phyloP scores from a whole-genome alignment of 805 yeast species.

The Starmerella cellae region DNA sequence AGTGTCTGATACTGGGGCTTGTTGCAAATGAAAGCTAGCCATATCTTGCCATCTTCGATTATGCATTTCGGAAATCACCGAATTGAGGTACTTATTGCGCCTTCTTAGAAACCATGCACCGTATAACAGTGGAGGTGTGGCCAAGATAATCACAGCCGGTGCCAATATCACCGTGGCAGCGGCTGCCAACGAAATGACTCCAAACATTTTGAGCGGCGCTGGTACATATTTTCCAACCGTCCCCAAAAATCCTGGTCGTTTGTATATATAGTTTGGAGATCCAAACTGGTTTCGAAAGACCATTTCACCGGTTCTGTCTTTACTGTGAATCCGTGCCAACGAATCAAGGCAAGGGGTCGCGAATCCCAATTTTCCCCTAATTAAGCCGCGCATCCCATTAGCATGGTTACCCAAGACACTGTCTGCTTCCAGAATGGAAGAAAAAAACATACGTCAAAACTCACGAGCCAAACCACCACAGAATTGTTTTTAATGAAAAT shows the following conservation, averaged over 20 bases:
- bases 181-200: conserved; percentile 9
- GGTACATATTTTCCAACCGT: conserved; percentile 4
- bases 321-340: no score
- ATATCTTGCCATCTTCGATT: conserved; percentile 15
- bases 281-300: not conserved
- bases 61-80: conserved; percentile 8
- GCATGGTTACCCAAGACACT: no score
- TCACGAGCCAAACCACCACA: no score
- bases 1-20: not conserved
- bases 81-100: not conserved
- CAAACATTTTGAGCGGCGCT: conserved; percentile 12
- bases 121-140: conserved; percentile 11
- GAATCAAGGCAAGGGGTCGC: no score
- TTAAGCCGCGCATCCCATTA: no score
- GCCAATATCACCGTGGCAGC: conserved; percentile 16
- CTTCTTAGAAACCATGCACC: conserved; percentile 9
- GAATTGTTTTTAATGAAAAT: no score
- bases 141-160: conserved; percentile 14
- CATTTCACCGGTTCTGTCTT: no score
- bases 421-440: no score
- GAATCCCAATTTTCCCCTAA: no score
- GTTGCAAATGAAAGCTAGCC: conserved; percentile 14
- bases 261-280: conserved; percentile 1
- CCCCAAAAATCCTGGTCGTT: conserved; percentile 8
- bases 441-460: no score